Evolutionary conservation across 352 stramenopile genomes (phyloP).

Genomic region (Globisporangium orthogonon): DNA sequence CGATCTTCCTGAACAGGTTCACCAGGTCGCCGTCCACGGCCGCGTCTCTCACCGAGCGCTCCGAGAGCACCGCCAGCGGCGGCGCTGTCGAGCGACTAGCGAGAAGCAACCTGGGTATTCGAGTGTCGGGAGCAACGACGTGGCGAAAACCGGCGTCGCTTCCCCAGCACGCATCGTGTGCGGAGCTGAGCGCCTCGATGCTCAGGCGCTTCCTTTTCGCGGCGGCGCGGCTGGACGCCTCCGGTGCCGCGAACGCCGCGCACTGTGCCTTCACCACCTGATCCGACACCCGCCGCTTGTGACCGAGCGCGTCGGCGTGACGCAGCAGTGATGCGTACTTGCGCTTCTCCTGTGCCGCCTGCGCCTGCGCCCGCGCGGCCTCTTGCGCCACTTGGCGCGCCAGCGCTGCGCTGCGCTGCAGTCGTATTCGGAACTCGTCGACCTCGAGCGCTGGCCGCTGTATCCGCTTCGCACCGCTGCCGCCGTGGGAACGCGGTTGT

Average conservation of each 20-base stretch:
- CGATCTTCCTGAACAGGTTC: constrained; percentile 23
- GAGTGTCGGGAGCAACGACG: constrained; percentile 10
- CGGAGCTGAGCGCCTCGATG: constrained; percentile 40
- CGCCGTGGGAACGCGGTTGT: not conserved
- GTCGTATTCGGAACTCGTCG: constrained; percentile 65
- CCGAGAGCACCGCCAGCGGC: not conserved
- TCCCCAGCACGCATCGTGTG: constrained; percentile 29
- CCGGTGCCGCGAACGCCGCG: constrained; percentile 34
- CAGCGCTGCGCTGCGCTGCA: constrained; percentile 45
- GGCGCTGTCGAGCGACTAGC: not conserved
- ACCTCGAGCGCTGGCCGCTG: constrained; percentile 16
- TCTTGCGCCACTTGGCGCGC: constrained; percentile 30
- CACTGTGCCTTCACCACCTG: constrained; percentile 55
- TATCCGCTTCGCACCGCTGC: constrained; percentile 16
- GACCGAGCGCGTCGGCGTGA: constrained; percentile 29
- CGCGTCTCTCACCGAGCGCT: not conserved
- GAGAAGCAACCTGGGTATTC: constrained; percentile 7
- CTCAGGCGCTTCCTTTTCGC: constrained; percentile 28
- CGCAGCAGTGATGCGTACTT: constrained; percentile 36
- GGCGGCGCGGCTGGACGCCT: constrained; percentile 15
- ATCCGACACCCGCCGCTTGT: constrained; percentile 59
- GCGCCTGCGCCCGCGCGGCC: constrained; percentile 21
- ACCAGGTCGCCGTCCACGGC: constrained; percentile 17
- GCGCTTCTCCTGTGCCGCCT: constrained; percentile 34
- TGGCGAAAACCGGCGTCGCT: constrained; percentile 1